These are phyloP conservation scores for Fusarium dimerum DNA, from an alignment of 2,329 filamentous ascomycete species.

Conservation along the genomic window DNA sequence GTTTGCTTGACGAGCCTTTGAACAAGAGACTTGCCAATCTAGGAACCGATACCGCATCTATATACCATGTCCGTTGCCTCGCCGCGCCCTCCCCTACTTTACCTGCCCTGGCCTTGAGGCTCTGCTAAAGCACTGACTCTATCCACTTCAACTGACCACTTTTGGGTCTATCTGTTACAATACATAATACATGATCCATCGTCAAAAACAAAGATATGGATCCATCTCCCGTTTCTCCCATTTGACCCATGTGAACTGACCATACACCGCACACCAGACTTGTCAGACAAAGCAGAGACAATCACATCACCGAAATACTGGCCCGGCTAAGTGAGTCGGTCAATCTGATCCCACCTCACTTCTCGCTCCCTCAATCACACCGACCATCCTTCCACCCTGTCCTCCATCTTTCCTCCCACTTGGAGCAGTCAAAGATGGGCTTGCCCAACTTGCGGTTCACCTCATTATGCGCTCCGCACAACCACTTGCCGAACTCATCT, in stretches of 20 bases:
- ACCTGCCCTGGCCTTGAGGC: constrained; percentile 5
- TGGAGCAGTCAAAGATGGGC: constrained; percentile 81
- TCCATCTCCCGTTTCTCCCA: constrained; percentile 1
- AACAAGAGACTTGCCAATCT: no score
- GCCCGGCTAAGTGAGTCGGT: constrained; percentile 1
- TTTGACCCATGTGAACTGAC: neutral
- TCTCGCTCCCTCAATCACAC: constrained; percentile 48
- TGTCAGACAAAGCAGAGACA: constrained; percentile 18
- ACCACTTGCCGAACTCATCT: constrained; percentile 76
- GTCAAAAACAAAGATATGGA: neutral
- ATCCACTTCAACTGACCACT: constrained; percentile 15
- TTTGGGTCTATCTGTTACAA: neutral
- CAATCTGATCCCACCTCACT: constrained; percentile 19
- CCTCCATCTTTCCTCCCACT: constrained; percentile 93
- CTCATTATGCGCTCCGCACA: constrained; percentile 85
- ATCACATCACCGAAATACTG: constrained; percentile 6
- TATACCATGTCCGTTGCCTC: constrained; percentile 9
- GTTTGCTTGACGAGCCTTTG: no score
- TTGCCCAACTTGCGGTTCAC: constrained; percentile 92
- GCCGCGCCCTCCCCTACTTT: neutral
- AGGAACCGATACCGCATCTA: neutral
- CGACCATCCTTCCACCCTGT: constrained; percentile 78
- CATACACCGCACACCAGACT: neutral
- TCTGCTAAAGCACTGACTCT: constrained; percentile 15
- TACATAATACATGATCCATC: constrained; percentile 7